Evolutionary conservation across 1,139 yeast genomes (phyloP).

Genomic region (Magnusiomyces sp.): DNA sequence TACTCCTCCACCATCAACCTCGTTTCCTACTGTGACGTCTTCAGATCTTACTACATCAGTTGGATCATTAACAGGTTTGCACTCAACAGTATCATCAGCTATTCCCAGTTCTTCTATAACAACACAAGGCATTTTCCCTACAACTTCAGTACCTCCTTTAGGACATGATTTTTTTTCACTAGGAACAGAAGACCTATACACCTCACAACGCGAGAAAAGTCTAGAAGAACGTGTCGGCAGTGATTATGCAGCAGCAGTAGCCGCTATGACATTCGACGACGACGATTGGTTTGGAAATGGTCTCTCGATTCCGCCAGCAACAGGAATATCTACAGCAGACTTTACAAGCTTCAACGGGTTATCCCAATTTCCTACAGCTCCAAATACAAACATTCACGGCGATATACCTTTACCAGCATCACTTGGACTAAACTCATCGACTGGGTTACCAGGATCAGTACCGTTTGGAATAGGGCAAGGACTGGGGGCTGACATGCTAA

Average conservation of each 20-base stretch:
- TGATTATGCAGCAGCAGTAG: conserved; percentile 15
- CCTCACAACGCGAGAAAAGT: conserved; percentile 8
- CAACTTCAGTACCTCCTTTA: conserved; percentile 2
- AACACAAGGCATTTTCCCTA: not conserved
- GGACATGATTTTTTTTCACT: not conserved
- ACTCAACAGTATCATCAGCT: too few species aligned
- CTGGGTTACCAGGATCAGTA: not conserved
- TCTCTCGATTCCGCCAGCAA: not conserved
- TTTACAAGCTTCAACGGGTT: conserved; percentile 1
- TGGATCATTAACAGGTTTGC: too few species aligned
- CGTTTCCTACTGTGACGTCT: too few species aligned
- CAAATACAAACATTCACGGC: too few species aligned
- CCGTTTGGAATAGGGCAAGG: too few species aligned
- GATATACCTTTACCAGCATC: not conserved
- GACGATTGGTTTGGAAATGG: conserved; percentile 11
- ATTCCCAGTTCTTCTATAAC: not conserved
- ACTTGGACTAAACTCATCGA: not conserved
- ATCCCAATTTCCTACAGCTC: not conserved
- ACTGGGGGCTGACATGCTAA: too few species aligned
- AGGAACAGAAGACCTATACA: not conserved
- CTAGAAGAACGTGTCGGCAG: conserved; percentile 16
- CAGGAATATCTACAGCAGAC: not conserved
- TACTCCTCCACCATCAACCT: too few species aligned
- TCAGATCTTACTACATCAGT: too few species aligned
- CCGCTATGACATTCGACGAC: conserved; percentile 13